Percentiles rank a stretch among this genome's conserved stretches.
These are phyloP conservation scores for Psidium friedrichsthalianum DNA, from an alignment of 345 rosid species.

Conservation along the genomic window DNA sequence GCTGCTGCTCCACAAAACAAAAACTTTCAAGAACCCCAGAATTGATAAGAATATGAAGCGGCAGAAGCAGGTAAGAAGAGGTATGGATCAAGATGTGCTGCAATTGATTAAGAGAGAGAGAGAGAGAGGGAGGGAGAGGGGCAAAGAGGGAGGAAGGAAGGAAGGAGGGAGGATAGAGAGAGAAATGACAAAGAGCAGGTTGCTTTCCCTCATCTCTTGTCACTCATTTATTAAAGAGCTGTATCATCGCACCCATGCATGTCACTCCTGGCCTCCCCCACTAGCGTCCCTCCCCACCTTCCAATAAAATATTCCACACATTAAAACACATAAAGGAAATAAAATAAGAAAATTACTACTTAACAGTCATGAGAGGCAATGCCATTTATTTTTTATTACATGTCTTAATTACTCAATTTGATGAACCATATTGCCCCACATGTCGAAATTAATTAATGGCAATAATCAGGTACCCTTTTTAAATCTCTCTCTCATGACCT, in stretches of 20 bases:
- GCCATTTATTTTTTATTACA: too few relatives aligned
- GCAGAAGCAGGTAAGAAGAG: not conserved
- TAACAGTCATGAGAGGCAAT: too few relatives aligned
- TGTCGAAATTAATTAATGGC: not conserved
- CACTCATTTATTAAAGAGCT: slow-evolving; percentile 33
- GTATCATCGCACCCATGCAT: slow-evolving; percentile 5
- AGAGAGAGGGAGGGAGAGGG: not conserved
- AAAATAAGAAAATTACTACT: too few relatives aligned
- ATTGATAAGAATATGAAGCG: not conserved
- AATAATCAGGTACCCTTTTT: not conserved
- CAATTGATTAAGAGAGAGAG: not conserved
- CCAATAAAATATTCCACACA: slow-evolving; percentile 12
- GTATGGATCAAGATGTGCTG: not conserved
- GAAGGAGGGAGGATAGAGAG: not conserved
- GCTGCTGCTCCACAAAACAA: too few relatives aligned
- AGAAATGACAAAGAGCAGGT: slow-evolving; percentile 1
- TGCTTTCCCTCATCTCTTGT: slow-evolving; percentile 18
- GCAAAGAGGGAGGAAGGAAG: not conserved
- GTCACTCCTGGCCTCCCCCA: slow-evolving; percentile 14
- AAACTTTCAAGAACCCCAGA: not conserved
- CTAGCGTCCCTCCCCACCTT: slow-evolving; percentile 14
- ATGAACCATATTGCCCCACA: not conserved
- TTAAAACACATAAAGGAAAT: too few relatives aligned
- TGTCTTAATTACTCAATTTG: not conserved
- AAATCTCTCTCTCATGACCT: not conserved